Conservation (phyloP, 2,329 filamentous ascomycete species). For the Epicoccum sorghinum region DNA sequence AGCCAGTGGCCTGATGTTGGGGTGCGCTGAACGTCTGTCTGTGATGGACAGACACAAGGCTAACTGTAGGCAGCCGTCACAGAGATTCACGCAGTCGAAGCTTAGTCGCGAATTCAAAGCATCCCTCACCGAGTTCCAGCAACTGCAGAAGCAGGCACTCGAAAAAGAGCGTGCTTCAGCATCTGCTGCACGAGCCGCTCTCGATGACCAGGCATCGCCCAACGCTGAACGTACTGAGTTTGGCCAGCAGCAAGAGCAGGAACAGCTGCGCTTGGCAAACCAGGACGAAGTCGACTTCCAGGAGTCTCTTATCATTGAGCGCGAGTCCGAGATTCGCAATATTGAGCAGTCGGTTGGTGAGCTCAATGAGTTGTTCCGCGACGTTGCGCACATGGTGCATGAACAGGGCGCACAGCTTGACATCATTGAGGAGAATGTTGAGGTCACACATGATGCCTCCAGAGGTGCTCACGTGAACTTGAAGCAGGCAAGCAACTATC, state of each 20-base stretch:
- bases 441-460: constrained; percentile 80
- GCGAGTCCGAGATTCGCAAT: constrained; percentile 94
- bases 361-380: constrained; percentile 93
- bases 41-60: constrained; percentile 19
- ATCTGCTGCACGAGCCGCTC: constrained; percentile 78
- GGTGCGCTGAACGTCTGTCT: constrained; percentile 61
- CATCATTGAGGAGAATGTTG: constrained; percentile 86
- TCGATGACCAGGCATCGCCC: constrained; percentile 63
- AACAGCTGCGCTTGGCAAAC: constrained; percentile 79
- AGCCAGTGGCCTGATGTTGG: constrained; percentile 73
- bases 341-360: constrained; percentile 97
- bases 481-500: constrained; percentile 84
- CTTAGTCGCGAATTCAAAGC: constrained; percentile 91
- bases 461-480: constrained; percentile 85
- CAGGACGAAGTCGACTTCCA: constrained; percentile 98
- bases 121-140: constrained; percentile 88
- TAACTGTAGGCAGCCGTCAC: constrained; percentile 70
- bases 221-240: constrained; percentile 50
- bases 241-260: constrained; percentile 65
- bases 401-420: constrained; percentile 91
- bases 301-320: constrained; percentile 91
- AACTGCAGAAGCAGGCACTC: constrained; percentile 84
- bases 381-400: constrained; percentile 95
- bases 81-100: constrained; percentile 96
- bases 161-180: constrained; percentile 92